Evolutionary conservation across 768 basidiomycete genomes (phyloP), one percentile per base, ranked within the genome.

Genomic region (Leccinum truebloodii): DNA sequence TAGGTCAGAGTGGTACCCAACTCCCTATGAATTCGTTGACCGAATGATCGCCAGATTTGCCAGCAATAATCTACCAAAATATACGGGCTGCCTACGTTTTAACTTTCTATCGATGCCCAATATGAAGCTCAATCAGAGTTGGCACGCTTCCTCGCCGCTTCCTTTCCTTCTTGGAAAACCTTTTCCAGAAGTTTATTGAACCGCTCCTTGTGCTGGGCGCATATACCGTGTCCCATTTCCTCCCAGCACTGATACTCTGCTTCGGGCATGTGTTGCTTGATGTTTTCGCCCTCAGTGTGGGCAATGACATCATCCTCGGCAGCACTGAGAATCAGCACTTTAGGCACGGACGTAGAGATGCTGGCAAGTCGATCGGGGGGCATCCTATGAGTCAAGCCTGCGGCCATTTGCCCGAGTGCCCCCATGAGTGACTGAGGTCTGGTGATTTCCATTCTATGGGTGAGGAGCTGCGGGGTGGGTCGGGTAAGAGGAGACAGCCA

Each of bases 371-470:
- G 79, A 0, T 77, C 77, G 0, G 80, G 72, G 5, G 75, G 67
- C 64, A 91, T 85, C 55, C 80, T 67, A 68, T 93, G 90, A 0
- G 86, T 88, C 1, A 89, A 63, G 0, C 67, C 86, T 1, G 92
- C 89, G 14, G 76, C 78, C 83, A 89, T 86, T 71, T 94, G 93
- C 12, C 88, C 90, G 16, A 94, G 59, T 28, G 82, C 74, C 0
- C 92, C 92, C 18, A 82, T 60, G 55, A 86, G 70, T 3, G 75
- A 77, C 64, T 92, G 92, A 3, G 82, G 83, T 35, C 79, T 81
- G 2, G 87, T 86, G 7, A 82, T 73, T 5, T 71, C 64, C 18
- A 84, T 74, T 20, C 87, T 84, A 18, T 68, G 73, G 44, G 76
- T 70, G 64, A 79, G 79, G 3, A 65, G 60, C 88, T 91, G 54